These are phyloP conservation scores for Suillus subluteus DNA, from an alignment of 768 basidiomycete species.

Conservation along the genomic window DNA sequence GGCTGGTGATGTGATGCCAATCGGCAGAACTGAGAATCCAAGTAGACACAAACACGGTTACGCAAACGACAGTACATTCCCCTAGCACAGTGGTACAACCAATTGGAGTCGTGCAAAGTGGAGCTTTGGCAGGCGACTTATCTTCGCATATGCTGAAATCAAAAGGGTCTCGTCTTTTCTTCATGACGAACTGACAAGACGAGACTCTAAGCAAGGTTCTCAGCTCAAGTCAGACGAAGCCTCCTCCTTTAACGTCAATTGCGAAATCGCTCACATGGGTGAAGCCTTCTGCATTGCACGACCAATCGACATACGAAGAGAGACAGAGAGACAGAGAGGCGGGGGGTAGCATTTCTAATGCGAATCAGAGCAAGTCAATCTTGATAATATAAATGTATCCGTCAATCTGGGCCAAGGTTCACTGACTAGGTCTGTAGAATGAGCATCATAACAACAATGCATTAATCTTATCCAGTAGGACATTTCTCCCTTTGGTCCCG, in stretches of 20 bases:
- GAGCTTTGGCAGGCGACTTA: neutral
- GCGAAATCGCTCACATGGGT: neutral
- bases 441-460: constrained; percentile 28
- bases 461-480: constrained; percentile 64
- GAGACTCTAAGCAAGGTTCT: neutral
- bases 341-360: neutral
- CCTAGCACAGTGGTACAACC: neutral
- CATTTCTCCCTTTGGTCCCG: constrained; percentile 68
- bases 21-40: neutral
- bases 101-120: neutral
- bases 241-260: neutral
- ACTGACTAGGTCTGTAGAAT: neutral
- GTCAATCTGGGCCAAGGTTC: neutral
- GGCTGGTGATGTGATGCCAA: neutral
- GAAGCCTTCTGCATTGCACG: neutral
- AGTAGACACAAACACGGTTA: neutral
- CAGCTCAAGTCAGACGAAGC: neutral
- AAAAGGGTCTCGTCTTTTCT: neutral
- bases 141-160: neutral
- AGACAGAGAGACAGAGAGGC: neutral
- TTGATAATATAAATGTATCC: neutral
- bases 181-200: neutral
- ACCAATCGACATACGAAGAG: neutral
- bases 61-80: neutral
- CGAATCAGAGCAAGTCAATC: neutral